Percentiles rank a stretch among this genome's conserved stretches.
phyloP scores from a whole-genome alignment of 2,329 filamentous ascomycete genomes.

The Colletotrichum sidae region DNA sequence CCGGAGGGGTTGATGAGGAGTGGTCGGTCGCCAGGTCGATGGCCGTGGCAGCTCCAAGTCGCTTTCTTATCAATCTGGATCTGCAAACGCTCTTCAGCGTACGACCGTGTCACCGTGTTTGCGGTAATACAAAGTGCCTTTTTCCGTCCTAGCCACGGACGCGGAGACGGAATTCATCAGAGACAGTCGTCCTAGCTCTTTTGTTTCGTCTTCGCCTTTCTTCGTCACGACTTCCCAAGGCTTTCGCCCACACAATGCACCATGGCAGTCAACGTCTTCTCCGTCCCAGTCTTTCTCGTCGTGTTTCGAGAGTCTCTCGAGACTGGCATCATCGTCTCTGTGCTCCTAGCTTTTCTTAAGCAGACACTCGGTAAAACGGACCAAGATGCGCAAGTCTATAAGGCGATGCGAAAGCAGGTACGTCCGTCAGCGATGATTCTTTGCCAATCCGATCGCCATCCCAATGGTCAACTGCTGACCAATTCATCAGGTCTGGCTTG shows the following conservation, averaged over 20 bases:
- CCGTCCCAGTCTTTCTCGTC: constrained; percentile 88
- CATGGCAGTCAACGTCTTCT: constrained; percentile 78
- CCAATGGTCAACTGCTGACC: neutral
- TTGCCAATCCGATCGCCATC: neutral
- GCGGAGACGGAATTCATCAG: too few species aligned
- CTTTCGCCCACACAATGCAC: constrained; percentile 11
- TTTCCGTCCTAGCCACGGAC: too few species aligned
- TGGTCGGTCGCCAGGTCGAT: too few species aligned
- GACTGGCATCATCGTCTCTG: constrained; percentile 85
- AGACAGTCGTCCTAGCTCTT: too few species aligned
- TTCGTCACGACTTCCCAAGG: neutral
- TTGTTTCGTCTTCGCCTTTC: too few species aligned
- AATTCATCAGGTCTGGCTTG: constrained; percentile 66
- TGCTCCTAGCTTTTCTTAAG: constrained; percentile 87
- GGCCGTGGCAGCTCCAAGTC: too few species aligned
- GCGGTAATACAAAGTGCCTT: too few species aligned
- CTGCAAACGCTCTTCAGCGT: too few species aligned
- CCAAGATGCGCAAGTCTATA: constrained; percentile 72
- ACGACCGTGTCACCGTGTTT: too few species aligned
- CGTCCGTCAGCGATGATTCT: too few species aligned
- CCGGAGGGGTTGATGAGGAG: too few species aligned
- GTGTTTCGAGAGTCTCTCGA: constrained; percentile 89
- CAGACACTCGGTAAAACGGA: constrained; percentile 77
- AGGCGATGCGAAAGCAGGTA: constrained; percentile 74
- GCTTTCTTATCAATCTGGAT: too few species aligned